These are phyloP conservation scores for Dothiorella sarmentorum DNA, from an alignment of 2,329 filamentous ascomycete genomes.

Conservation along the genomic window DNA sequence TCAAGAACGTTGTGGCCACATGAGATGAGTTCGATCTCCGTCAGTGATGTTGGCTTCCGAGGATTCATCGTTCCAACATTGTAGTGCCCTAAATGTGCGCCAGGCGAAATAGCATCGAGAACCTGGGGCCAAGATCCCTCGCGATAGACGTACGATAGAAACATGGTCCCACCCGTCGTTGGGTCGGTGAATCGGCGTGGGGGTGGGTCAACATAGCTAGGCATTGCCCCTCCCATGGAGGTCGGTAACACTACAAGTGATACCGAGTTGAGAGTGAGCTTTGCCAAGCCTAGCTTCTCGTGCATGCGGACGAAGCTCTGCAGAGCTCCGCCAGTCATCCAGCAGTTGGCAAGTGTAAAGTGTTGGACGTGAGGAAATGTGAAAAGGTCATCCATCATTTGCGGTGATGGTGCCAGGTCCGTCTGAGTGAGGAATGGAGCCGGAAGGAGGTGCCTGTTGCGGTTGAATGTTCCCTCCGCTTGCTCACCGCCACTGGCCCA, in stretches of 20 bases:
- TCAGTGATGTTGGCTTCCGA: conserved; percentile 33
- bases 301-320: conserved; percentile 51
- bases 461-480: conserved; percentile 57
- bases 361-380: conserved; percentile 55
- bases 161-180: too few relatives aligned
- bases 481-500: conserved; percentile 68
- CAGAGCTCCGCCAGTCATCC: conserved; percentile 60
- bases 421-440: conserved; percentile 53
- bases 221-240: not conserved
- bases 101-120: conserved; percentile 51
- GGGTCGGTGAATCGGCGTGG: too few relatives aligned
- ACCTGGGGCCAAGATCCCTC: conserved; percentile 50
- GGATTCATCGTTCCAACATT: conserved; percentile 34
- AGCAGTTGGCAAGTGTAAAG: conserved; percentile 66
- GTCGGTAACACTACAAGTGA: conserved; percentile 30
- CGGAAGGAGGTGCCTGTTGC: conserved; percentile 61
- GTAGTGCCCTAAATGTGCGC: conserved; percentile 42
- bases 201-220: too few relatives aligned
- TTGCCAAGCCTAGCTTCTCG: conserved; percentile 44
- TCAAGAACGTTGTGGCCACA: conserved; percentile 52
- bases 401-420: conserved; percentile 19
- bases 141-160: too few relatives aligned
- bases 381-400: conserved; percentile 29
- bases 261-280: conserved; percentile 60
- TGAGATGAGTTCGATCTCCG: conserved; percentile 53